Evolutionary conservation across 148 eudicot genomes (phyloP).

Genomic region (Limonium bicolor): DNA sequence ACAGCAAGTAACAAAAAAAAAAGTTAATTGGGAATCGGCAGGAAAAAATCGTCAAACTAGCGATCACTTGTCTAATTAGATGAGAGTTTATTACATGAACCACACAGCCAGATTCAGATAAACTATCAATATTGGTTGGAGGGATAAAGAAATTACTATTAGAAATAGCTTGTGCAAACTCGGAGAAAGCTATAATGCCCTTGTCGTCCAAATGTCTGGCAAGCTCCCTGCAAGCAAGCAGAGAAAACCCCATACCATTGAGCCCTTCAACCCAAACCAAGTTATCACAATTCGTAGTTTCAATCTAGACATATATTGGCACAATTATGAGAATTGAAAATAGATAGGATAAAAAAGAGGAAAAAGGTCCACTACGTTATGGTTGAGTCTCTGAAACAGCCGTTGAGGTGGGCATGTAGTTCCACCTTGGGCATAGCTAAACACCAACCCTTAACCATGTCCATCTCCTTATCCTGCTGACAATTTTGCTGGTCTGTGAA

Average conservation of each 20-base stretch:
- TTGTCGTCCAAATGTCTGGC: slow-evolving; percentile 71
- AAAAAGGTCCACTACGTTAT: slow-evolving; percentile 42
- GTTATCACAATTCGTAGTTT: background rate
- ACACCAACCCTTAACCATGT: slow-evolving; percentile 41
- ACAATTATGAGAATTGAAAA: background rate
- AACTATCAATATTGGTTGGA: too few relatives aligned
- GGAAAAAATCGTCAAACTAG: background rate
- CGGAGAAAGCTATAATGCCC: slow-evolving; percentile 59
- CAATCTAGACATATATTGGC: background rate
- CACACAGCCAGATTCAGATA: too few relatives aligned
- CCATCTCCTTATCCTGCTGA: too few relatives aligned
- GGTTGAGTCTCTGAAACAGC: slow-evolving; percentile 78
- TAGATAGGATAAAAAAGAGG: slow-evolving; percentile 4
- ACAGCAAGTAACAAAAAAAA: too few relatives aligned
- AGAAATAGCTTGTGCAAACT: slow-evolving; percentile 63
- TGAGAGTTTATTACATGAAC: too few relatives aligned
- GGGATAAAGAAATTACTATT: slow-evolving; percentile 34
- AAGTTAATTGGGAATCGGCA: background rate
- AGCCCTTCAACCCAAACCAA: background rate
- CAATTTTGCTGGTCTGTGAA: too few relatives aligned
- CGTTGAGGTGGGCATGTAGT: slow-evolving; percentile 94
- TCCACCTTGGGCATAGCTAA: slow-evolving; percentile 70
- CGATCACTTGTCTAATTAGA: too few relatives aligned
- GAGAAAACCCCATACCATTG: background rate
- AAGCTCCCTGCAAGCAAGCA: slow-evolving; percentile 48